A percentile compares a stretch with the other conserved stretches of the same genome.
Conservation (phyloP, 768 basidiomycete genomes). For the Coprinellus aureogranulatus region DNA sequence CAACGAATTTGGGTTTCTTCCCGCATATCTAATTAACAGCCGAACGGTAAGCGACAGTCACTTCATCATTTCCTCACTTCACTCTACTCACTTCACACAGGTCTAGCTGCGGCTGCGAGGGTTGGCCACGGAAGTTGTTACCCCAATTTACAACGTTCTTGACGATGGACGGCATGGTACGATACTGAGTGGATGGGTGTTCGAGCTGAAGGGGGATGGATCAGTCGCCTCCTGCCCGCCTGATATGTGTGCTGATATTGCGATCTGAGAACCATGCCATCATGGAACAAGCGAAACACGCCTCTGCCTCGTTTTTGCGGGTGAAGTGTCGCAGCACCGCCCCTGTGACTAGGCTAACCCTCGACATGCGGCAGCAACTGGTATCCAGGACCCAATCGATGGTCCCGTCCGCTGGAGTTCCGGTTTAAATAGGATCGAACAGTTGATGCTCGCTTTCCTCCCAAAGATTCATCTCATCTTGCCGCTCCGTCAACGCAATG, state of each 20-base stretch:
- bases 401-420: neutral
- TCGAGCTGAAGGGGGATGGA: conserved; percentile 18
- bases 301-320: conserved; percentile 35
- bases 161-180: conserved; percentile 41
- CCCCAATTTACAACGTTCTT: conserved; percentile 43
- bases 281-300: conserved; percentile 24
- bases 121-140: conserved; percentile 20
- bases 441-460: neutral
- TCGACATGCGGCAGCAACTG: conserved; percentile 12
- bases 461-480: neutral
- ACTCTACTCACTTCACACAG: conserved; percentile 42
- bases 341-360: conserved; percentile 1
- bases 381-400: conserved; percentile 13
- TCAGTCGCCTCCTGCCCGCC: neutral
- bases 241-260: conserved; percentile 2
- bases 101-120: conserved; percentile 32
- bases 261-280: conserved; percentile 24
- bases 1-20: conserved; percentile 60
- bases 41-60: neutral
- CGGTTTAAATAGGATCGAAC: conserved; percentile 28
- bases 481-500: neutral
- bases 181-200: conserved; percentile 16
- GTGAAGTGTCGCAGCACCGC: conserved; percentile 4
- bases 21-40: conserved; percentile 47
- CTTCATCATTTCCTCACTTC: conserved; percentile 5